phyloP scores from a whole-genome alignment of 805 yeast genomes.

The Pichia thaimueangensis region DNA sequence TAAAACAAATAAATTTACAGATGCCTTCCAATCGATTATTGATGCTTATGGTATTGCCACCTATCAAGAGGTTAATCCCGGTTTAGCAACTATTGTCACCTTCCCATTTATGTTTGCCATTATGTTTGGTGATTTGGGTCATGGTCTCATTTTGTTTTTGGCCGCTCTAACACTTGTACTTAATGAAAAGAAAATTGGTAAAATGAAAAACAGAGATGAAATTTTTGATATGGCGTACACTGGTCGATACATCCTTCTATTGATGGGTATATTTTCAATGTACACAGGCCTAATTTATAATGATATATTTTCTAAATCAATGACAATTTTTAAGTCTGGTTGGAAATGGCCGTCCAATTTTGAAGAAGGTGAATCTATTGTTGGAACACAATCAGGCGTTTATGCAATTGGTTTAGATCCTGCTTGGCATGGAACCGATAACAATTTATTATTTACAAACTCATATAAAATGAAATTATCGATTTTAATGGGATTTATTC shows the following conservation, averaged over 20 bases:
- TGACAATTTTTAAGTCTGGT: slow-evolving; percentile 82
- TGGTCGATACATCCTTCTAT: slow-evolving; percentile 83
- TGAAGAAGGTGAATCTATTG: slow-evolving; percentile 61
- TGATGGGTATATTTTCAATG: slow-evolving; percentile 94
- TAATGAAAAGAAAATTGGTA: slow-evolving; percentile 65
- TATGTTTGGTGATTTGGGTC: slow-evolving; percentile 98
- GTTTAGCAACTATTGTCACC: slow-evolving; percentile 87
- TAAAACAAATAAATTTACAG: slow-evolving; percentile 89
- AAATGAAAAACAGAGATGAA: slow-evolving; percentile 69
- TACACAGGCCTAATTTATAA: slow-evolving; percentile 93
- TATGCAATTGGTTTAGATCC: slow-evolving; percentile 87
- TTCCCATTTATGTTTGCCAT: slow-evolving; percentile 98
- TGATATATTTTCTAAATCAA: slow-evolving; percentile 86
- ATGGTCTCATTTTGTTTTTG: slow-evolving; percentile 75
- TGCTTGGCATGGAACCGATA: slow-evolving; percentile 97
- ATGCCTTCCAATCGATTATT: slow-evolving; percentile 86
- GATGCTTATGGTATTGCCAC: slow-evolving; percentile 94
- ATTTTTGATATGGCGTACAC: slow-evolving; percentile 93
- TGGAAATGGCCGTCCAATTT: slow-evolving; percentile 89
- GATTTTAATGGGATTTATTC: slow-evolving; percentile 87
- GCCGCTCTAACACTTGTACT: slow-evolving; percentile 67
- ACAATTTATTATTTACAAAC: slow-evolving; percentile 81
- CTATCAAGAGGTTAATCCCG: slow-evolving; percentile 94
- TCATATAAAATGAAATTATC: slow-evolving; percentile 97
- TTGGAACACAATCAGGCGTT: slow-evolving; percentile 59